Base-by-base conservation (phyloP, 805 yeast species). In the Candida pseudofarinosa region DNA sequence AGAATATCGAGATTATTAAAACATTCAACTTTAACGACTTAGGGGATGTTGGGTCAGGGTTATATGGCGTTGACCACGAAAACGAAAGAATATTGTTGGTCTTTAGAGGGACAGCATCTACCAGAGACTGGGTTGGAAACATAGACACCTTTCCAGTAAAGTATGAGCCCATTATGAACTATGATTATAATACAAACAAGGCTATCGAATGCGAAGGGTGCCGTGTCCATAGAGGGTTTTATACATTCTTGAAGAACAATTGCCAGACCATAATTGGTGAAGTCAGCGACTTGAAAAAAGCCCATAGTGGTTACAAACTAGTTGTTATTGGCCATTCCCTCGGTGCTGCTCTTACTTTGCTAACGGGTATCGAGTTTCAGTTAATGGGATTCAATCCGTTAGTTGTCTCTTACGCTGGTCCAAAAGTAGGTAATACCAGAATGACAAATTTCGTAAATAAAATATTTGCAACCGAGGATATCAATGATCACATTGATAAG, bases 261-360 rank as follows among this genome's bases (percentile, higher is more conserved):
- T 65, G 71, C 38, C 60, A 55, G 2, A 51, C 60, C 8, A 65
- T 74, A 28, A 55, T 76, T 30, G 48, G 61, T 7, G 59, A 54
- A 5, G 62, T 81, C 1, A 51, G 60, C 12, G 46, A 51, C 1
- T 51, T 73, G 15, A 56, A 63, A 16, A 44, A 58, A 8, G 52
- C 64, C 15, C 61, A 73, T 52, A 76, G 80, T 0, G 72, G 69
- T 18, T 83, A 80, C 55, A 56, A 67, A 16, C 44, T 84, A 3
- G 69, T 76, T 1, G 69, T 83, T 1, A 66, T 81, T 1, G 95
- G 95, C 0, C 95, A 87, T 60, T 86, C 93, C 0, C 60, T 86
- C 34, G 90, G 89, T 3, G 95, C 83, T 4, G 89, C 90, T 0
- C 58, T 83, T 40, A 83, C 89, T 1, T 61, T 71, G 3, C 60